Evolutionary conservation across 1,284 basidiomycete species (phyloP).

Genomic region (Apiotrichum sp.): DNA sequence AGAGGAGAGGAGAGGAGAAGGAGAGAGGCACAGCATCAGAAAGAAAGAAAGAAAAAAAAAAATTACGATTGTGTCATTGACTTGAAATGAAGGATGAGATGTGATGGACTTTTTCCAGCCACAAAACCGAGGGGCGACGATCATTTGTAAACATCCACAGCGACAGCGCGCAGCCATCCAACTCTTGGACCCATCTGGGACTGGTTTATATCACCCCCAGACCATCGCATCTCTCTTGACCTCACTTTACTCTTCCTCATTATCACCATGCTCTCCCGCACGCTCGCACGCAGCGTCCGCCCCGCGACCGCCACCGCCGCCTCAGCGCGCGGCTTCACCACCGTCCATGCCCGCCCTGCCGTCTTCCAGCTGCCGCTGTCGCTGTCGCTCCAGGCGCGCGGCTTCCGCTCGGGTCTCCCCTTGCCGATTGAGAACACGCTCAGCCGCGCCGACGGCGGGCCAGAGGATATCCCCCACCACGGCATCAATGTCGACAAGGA

Average conservation of each 20-base stretch:
- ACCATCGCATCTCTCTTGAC: background rate
- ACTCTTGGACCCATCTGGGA: background rate
- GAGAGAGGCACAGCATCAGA: no score
- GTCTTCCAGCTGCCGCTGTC: background rate
- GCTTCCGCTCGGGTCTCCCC: constrained; percentile 17
- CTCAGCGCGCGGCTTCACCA: background rate
- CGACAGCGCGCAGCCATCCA: no score
- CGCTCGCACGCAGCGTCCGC: no score
- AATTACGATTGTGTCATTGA: no score
- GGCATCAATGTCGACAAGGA: constrained; percentile 42
- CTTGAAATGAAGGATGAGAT: no score
- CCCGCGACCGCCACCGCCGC: constrained; percentile 3
- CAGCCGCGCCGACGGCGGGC: constrained; percentile 29
- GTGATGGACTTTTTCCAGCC: no score
- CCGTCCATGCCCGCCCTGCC: background rate
- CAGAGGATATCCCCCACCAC: constrained; percentile 32
- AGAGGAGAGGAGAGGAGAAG: no score
- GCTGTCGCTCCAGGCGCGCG: background rate
- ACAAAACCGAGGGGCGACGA: no score
- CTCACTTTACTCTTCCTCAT: background rate
- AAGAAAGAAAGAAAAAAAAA: no score
- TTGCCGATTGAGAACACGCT: background rate
- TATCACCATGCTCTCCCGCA: background rate
- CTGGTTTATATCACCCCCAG: background rate
- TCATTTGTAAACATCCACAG: no score